Base-by-base conservation (phyloP, 139 green algal genomes). In the Coccomyxa sp. region DNA sequence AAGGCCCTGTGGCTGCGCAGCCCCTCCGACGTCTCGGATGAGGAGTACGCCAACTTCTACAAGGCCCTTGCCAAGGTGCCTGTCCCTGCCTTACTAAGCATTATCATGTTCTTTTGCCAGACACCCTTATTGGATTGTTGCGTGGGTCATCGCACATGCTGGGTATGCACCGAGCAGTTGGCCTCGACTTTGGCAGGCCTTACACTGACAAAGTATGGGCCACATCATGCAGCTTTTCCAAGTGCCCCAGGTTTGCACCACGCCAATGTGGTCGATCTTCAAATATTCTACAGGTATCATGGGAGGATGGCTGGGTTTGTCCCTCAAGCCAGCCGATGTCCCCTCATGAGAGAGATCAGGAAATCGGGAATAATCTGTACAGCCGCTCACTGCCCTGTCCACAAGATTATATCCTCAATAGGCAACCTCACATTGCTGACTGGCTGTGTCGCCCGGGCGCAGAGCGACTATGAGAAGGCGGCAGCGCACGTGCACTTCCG, bases 1-100 rank as follows among this genome's bases (percentile, higher is more conserved):
- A 97, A 98, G 91, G 95, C 97, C 28, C 93, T 99, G 82, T 99
- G 97, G 97, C 90, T 99, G 83, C 92, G 97, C 68, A 91, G 86
- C 67, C 90, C 96, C 31, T 90, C 85, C 45, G 95, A 99, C 21
- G 91, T 99, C 11, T 89, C 85, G 0, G 87, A 95, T 12, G 95
- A 98, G 81, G 97, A 99, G 90, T 99, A 99, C 82, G 67, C 92
- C 79, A 96, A 97, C 85, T 99, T 99, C 90, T 99, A 97, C 92
- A 95, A 98, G 88, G 93, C 93, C 7, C 75, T 99, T 13, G 86
- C 89, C 81, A 98, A 98, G 93, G 91, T 94, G 68, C 25, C 76
- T 18, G 0, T 17, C 4, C 71, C 1, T 77, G 27, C n/a, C 71
- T 10, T 14, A 3, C 9, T 71, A 25, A 9, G 7, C 63, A 9